Base-by-base conservation (phyloP, 768 basidiomycete species). In the Termitomyces bulborhizus region DNA sequence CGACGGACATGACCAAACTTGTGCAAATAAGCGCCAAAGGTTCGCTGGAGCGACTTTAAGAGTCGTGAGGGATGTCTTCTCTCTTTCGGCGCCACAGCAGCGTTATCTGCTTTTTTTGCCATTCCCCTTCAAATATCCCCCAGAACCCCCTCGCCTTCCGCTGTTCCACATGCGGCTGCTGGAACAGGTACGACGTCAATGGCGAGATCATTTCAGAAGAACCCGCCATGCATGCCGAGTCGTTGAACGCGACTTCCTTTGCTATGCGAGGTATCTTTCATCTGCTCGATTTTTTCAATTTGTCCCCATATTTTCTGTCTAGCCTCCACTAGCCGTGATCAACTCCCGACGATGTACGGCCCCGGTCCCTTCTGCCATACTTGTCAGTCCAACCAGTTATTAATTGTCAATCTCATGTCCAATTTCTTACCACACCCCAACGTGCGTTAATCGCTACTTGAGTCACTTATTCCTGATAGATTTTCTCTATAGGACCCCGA, bases 321-420 rank as follows among this genome's bases (percentile, higher is more conserved):
- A 91, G 89, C 81, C 6, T 86, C 85, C 18, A 84, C 81, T 3
- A 82, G 81, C 62, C 88, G 81, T 63, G 82, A 89, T 65, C 79
- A 82, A 24, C 69, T 93, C 26, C 88, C 85, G 1, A 79, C 82
- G 21, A 66, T 75, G 53, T 87, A 86, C 53, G 73, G 79, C 42
- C 76, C 74, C 27, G 75, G 80, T 1, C 79, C 82, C 7, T 95
- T 96, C 72, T 98, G 94, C 70, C 85, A 88, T 62, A 83, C 82
- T 6, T 97, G 95, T 68, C 85, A 88, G 62, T 90, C 91, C n/a
- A 98, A 98, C 69, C 94, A 97, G 65, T 86, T 84, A 74, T 79
- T 98, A 39, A 74, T 93, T 51, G 74, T 90, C 57, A 91, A 93
- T 68, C 80, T 98, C 53, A 73, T 98, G 32, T 89, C 93, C 15